Percentiles rank a stretch among this genome's conserved stretches.
phyloP scores from a whole-genome alignment of 2,329 filamentous ascomycete genomes.

The Paracoccidioides brasiliensis region DNA sequence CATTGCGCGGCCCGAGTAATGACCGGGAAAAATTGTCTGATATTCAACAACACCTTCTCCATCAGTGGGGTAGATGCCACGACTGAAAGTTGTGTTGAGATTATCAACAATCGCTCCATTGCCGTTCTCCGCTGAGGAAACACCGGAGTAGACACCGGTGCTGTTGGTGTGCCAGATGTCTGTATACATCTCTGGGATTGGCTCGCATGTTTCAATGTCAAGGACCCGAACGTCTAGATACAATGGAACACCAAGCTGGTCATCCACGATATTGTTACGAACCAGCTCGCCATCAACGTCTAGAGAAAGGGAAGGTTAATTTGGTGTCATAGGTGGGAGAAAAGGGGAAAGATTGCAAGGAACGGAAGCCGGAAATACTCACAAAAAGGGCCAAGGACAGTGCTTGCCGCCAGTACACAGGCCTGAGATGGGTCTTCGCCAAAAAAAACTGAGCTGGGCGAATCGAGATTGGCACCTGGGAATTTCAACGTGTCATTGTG shows the following conservation, averaged over 20 bases:
- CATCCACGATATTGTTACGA: slow-evolving; percentile 25
- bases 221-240: slow-evolving; percentile 29
- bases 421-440: slow-evolving; percentile 14
- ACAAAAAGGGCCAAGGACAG: slow-evolving; percentile 27
- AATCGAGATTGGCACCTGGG: neutral
- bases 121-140: slow-evolving; percentile 26
- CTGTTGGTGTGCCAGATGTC: slow-evolving; percentile 31
- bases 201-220: slow-evolving; percentile 29
- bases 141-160: slow-evolving; percentile 29
- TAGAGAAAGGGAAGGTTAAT: slow-evolving; percentile 27
- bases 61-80: slow-evolving; percentile 3
- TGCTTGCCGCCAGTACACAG: slow-evolving; percentile 37
- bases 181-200: slow-evolving; percentile 20
- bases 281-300: slow-evolving; percentile 31
- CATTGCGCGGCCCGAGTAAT: slow-evolving; percentile 15
- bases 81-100: slow-evolving; percentile 12
- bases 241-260: slow-evolving; percentile 24
- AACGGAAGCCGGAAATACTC: neutral
- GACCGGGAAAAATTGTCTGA: slow-evolving; percentile 4
- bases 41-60: slow-evolving; percentile 4
- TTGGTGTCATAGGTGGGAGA: no score
- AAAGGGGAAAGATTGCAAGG: no score
- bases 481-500: neutral
- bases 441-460: slow-evolving; percentile 6
- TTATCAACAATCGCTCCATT: slow-evolving; percentile 26